Conservation (phyloP, 768 basidiomycete genomes). For the Russula sp. region DNA sequence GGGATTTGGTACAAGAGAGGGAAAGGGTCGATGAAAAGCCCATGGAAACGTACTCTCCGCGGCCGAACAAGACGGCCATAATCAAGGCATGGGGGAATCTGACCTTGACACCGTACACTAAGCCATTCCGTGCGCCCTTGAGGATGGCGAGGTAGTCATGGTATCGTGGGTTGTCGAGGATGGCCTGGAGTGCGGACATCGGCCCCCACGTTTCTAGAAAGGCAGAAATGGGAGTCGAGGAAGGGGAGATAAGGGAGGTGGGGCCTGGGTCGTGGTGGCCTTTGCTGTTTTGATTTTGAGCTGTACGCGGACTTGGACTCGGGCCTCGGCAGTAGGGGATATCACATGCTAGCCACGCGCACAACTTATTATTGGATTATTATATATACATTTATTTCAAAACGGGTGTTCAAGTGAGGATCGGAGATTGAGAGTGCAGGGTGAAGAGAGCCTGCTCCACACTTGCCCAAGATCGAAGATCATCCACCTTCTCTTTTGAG, state of each 20-base stretch:
- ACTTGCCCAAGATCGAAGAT: conserved; percentile 7
- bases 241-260: not conserved
- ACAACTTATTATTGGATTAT: too few species aligned
- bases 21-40: not conserved
- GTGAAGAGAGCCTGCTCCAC: conserved; percentile 9
- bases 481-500: conserved; percentile 18
- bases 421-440: not conserved
- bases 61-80: conserved; percentile 91
- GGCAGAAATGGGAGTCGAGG: not conserved
- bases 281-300: not conserved
- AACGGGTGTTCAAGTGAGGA: not conserved
- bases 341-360: conserved; percentile 13
- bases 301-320: not conserved
- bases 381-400: not conserved
- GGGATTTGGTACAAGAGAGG: not conserved
- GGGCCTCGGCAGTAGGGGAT: not conserved
- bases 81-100: conserved; percentile 94
- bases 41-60: conserved; percentile 65
- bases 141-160: conserved; percentile 90
- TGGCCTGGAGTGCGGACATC: conserved; percentile 27
- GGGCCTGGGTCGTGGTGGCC: not conserved
- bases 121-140: conserved; percentile 89
- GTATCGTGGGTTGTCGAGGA: conserved; percentile 62
- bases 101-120: conserved; percentile 87
- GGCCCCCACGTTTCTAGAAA: not conserved